phyloP scores from a whole-genome alignment of 2,329 filamentous ascomycete species.

The Fusarium neocosmosporiellum region DNA sequence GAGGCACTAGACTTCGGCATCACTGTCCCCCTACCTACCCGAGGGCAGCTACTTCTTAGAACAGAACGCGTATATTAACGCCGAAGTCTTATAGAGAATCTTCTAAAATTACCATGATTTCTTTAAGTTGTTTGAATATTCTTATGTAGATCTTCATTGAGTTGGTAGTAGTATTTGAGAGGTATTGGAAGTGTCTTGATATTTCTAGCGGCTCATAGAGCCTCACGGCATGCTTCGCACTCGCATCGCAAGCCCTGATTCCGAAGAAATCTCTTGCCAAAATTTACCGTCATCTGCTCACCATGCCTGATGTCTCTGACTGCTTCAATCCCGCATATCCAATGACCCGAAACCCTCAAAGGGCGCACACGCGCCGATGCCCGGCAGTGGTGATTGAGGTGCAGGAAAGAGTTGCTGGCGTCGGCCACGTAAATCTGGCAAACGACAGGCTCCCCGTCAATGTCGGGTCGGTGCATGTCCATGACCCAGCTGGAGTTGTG shows the following conservation, averaged over 20 bases:
- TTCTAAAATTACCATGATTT: not conserved
- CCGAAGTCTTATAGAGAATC: not conserved
- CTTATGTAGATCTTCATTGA: not conserved
- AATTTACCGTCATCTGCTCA: not conserved
- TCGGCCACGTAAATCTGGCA: not conserved
- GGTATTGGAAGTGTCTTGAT: not conserved
- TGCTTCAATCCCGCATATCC: not conserved
- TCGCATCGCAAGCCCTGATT: slow-evolving; percentile 3
- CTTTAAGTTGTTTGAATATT: not conserved
- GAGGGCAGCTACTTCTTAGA: not conserved
- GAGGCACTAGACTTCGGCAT: not conserved
- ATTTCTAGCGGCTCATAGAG: not conserved
- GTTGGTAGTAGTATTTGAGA: not conserved
- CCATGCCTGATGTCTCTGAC: not conserved
- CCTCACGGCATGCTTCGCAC: not conserved
- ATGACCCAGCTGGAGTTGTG: slow-evolving; percentile 1
- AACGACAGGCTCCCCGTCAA: not conserved
- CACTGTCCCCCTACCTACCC: not conserved
- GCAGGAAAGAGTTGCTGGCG: not conserved
- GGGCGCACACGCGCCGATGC: not conserved
- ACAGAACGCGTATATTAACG: not conserved
- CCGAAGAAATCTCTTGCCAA: slow-evolving; percentile 3
- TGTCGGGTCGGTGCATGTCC: slow-evolving; percentile 1
- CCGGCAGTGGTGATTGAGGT: not conserved
- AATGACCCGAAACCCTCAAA: not conserved